Base-by-base conservation (phyloP, 306 rosid species). In the Morella rubra region DNA sequence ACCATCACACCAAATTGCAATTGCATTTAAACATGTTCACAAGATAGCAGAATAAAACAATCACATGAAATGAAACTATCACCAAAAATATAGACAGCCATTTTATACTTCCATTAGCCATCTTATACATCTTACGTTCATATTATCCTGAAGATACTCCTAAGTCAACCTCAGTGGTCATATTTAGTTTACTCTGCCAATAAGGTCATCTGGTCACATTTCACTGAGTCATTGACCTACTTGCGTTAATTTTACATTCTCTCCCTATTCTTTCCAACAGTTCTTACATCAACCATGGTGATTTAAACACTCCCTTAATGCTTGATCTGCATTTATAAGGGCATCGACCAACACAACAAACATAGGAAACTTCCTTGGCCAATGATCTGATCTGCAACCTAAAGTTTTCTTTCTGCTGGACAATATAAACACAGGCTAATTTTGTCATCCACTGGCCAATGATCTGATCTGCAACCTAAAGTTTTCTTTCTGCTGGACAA, bases 1-100 rank as follows among this genome's bases (percentile, higher is more conserved):
- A 42, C 42, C 52, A 68, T 45, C 78, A 79, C 73, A 85, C 27
- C 14, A 62, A 77, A 76, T 74, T 44, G 64, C 52, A 53, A 77
- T 58, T 58, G 69, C 50, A 74, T 74, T 27, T 14, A 69, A 44
- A 69, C 72, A 37, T 42, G 46, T 41, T 24, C 27, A 18, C 50
- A 65, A 65, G 27, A 65, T 37, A 62, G 52, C 75, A 72, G 15
- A 55, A 75, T 61, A 77, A 72, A 19, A 54, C 3, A 62, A 75
- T 47, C 2, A 77, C 32, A 37, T 15, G 10, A 27, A 58, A 42
- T 69, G 58, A 77, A 73, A 74, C 71, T 42, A 40, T 44, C 37
- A 46, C 3, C 51, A 49, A 11, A 55, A 37, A 73, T 15, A 11
- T 51, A 49, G 5, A 54, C 61, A 52, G 61, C 51, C 50, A n/a